phyloP scores from a whole-genome alignment of 768 basidiomycete species.

The Agaricus subrufescens region DNA sequence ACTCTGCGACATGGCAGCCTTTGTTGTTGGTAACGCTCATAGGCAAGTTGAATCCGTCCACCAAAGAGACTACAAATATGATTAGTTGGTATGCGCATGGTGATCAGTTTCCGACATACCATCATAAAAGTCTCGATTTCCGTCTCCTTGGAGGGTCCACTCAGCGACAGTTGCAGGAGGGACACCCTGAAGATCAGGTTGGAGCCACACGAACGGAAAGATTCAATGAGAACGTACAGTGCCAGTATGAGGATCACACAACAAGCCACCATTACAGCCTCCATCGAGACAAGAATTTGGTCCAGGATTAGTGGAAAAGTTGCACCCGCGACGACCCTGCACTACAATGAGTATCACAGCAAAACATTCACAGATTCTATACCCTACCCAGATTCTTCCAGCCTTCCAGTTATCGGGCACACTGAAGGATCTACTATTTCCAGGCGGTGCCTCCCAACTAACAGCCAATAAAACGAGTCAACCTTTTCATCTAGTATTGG shows the following conservation, averaged over 20 bases:
- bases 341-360: background rate
- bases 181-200: conserved; percentile 33
- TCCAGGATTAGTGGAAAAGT: conserved; percentile 50
- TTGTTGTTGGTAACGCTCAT: conserved; percentile 50
- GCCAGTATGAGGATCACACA: conserved; percentile 47
- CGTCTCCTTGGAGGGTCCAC: conserved; percentile 48
- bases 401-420: conserved; percentile 65
- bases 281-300: conserved; percentile 60
- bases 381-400: conserved; percentile 49
- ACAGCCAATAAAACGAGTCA: background rate
- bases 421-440: conserved; percentile 36
- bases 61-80: conserved; percentile 46
- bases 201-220: background rate
- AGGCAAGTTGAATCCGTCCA: conserved; percentile 65
- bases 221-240: conserved; percentile 28
- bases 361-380: background rate
- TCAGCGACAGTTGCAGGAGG: conserved; percentile 69
- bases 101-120: conserved; percentile 27
- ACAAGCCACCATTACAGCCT: conserved; percentile 66
- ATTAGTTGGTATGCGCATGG: background rate
- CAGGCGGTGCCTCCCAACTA: conserved; percentile 37
- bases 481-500: background rate
- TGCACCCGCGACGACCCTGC: conserved; percentile 59
- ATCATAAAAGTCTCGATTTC: conserved; percentile 53
- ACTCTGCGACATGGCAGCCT: conserved; percentile 51